Conservation (phyloP, 2,329 filamentous ascomycete species). For the Phoma sp. region DNA sequence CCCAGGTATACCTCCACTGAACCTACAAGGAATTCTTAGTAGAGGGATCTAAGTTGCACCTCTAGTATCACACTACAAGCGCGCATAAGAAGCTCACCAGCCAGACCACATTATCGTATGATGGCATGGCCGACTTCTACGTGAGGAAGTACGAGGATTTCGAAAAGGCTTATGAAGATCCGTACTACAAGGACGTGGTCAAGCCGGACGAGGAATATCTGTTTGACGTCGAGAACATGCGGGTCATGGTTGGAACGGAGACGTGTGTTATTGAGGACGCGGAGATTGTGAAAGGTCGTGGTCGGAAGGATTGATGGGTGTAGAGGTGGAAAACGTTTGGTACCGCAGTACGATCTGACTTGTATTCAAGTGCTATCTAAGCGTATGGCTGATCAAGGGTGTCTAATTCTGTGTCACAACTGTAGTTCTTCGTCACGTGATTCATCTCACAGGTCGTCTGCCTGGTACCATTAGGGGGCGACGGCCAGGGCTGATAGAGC, state of each 20-base stretch:
- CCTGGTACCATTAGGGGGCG: neutral
- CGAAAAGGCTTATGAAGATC: constrained; percentile 31
- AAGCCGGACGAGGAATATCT: constrained; percentile 32
- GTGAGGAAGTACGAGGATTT: constrained; percentile 33
- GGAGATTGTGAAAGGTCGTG: neutral
- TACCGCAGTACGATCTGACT: too few relatives aligned
- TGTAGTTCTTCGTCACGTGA: neutral
- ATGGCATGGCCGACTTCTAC: constrained; percentile 36
- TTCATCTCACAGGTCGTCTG: neutral
- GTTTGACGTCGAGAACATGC: constrained; percentile 25
- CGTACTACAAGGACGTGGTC: constrained; percentile 27
- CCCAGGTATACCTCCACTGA: constrained; percentile 20
- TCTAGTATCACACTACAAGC: constrained; percentile 31
- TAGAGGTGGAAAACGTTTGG: neutral
- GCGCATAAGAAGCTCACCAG: constrained; percentile 21
- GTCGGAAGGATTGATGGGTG: neutral
- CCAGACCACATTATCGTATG: constrained; percentile 25
- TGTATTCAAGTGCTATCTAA: too few relatives aligned
- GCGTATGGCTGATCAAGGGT: too few relatives aligned
- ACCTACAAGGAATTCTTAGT: too few relatives aligned
- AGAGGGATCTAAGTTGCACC: too few relatives aligned
- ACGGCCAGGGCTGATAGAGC: neutral
- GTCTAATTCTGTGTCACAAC: too few relatives aligned
- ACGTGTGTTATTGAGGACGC: constrained; percentile 6
- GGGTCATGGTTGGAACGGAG: constrained; percentile 9